Percentiles rank a stretch among this genome's conserved stretches.
These are phyloP conservation scores for Mrakia blollopis DNA, from an alignment of 768 basidiomycete genomes.

Conservation along the genomic window DNA sequence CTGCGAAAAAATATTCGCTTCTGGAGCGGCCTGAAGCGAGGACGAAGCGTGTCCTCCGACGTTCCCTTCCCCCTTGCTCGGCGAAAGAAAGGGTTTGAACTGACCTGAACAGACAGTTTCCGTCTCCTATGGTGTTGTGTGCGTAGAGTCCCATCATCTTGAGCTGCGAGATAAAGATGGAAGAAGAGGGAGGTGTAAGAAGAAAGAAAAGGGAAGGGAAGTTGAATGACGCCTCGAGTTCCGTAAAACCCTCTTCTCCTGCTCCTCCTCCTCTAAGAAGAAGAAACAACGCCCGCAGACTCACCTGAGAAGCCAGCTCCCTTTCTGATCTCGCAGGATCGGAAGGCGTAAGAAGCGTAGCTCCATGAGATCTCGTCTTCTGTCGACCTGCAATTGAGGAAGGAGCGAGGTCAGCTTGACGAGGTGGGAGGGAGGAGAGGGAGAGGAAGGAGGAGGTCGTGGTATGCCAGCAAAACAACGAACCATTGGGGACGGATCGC, in stretches of 20 bases:
- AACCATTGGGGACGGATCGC: not conserved
- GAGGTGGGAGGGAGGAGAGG: not conserved
- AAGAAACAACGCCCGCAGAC: not conserved
- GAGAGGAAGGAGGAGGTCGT: slow-evolving; percentile 1
- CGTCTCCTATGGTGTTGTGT: slow-evolving; percentile 72
- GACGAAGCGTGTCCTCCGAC: not conserved
- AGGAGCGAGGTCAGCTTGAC: not conserved
- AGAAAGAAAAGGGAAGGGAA: not conserved
- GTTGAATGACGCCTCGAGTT: not conserved
- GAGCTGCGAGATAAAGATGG: slow-evolving; percentile 51
- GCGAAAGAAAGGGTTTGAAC: not conserved
- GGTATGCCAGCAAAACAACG: not conserved
- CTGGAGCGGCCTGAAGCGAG: not conserved
- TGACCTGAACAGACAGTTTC: slow-evolving; percentile 77
- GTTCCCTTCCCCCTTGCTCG: not conserved
- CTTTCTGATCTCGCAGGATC: slow-evolving; percentile 13
- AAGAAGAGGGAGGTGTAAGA: not conserved
- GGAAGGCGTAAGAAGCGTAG: not conserved
- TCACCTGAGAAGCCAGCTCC: slow-evolving; percentile 16
- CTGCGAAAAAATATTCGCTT: not conserved
- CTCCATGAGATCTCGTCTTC: slow-evolving; percentile 14
- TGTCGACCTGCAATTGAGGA: not conserved
- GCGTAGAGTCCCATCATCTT: slow-evolving; percentile 75
- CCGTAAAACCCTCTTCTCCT: not conserved
- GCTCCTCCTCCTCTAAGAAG: not conserved